Conservation (phyloP, 768 basidiomycete species). For the Boletus rufocinnamomeus region DNA sequence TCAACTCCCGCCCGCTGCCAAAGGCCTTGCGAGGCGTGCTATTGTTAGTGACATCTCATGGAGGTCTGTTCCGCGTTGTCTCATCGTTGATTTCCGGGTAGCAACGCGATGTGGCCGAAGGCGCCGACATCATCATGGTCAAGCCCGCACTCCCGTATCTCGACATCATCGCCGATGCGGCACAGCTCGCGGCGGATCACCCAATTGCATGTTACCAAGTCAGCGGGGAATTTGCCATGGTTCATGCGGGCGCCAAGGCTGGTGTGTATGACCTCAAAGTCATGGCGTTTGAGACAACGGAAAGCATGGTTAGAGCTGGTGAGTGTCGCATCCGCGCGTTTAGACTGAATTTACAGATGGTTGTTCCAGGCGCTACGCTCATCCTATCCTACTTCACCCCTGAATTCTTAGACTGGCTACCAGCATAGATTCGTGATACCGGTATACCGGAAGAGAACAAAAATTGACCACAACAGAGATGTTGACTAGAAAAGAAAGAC, state of each 20-base stretch:
- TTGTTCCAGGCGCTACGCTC: conserved; percentile 73
- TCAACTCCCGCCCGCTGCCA: conserved; percentile 87
- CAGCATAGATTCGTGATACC: conserved; percentile 24
- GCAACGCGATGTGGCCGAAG: conserved; percentile 87
- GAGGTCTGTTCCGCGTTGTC: too few species aligned
- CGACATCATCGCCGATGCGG: conserved; percentile 91
- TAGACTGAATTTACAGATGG: conserved; percentile 7
- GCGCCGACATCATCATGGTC: conserved; percentile 99
- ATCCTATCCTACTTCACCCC: conserved; percentile 97
- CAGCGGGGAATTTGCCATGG: conserved; percentile 97
- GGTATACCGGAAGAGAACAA: background rate
- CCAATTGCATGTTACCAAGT: conserved; percentile 98
- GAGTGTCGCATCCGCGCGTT: conserved; percentile 27
- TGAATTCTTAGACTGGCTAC: conserved; percentile 88
- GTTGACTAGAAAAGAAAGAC: background rate
- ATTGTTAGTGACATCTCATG: conserved; percentile 60
- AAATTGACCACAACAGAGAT: background rate
- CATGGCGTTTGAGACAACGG: conserved; percentile 94
- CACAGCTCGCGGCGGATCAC: conserved; percentile 76
- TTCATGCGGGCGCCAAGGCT: conserved; percentile 88
- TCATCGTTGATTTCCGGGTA: conserved; percentile 34
- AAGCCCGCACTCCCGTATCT: conserved; percentile 96
- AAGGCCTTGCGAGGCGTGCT: conserved; percentile 89
- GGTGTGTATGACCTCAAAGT: conserved; percentile 90
- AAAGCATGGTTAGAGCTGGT: conserved; percentile 93